phyloP scores from a whole-genome alignment of 208 protist species.

The Spongospora subterranea region DNA sequence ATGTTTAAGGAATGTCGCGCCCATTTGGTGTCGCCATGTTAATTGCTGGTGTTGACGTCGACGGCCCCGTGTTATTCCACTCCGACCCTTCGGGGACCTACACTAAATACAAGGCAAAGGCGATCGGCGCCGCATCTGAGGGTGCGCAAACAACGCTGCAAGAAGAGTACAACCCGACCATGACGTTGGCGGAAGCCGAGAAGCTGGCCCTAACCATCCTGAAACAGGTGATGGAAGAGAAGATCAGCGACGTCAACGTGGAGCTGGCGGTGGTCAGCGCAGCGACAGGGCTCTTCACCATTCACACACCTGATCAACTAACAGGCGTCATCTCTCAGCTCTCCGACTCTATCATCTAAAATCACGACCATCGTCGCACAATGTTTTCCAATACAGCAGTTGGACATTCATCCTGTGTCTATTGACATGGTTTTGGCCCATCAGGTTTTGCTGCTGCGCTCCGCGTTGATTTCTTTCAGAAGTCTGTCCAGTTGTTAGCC shows the following conservation, averaged over 20 bases:
- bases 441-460: background rate
- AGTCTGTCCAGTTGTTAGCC: background rate
- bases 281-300: background rate
- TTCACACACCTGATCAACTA: slow-evolving; percentile 29
- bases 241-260: slow-evolving; percentile 93
- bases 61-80: slow-evolving; percentile 87
- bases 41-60: slow-evolving; percentile 95
- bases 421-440: background rate
- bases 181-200: slow-evolving; percentile 94
- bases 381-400: background rate
- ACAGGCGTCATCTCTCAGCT: slow-evolving; percentile 1
- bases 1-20: slow-evolving; percentile 56
- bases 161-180: slow-evolving; percentile 93
- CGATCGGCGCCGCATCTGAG: slow-evolving; percentile 97
- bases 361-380: background rate
- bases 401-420: background rate
- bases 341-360: background rate
- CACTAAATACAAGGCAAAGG: slow-evolving; percentile 93
- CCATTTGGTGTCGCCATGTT: slow-evolving; percentile 98
- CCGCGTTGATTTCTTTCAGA: background rate
- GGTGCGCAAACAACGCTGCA: slow-evolving; percentile 95
- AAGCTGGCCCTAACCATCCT: slow-evolving; percentile 91
- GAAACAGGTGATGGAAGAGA: slow-evolving; percentile 97
- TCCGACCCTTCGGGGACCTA: slow-evolving; percentile 87
- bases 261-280: slow-evolving; percentile 77